These are phyloP conservation scores for Lomentospora prolificans DNA, from an alignment of 2,329 filamentous ascomycete genomes.

Conservation along the genomic window DNA sequence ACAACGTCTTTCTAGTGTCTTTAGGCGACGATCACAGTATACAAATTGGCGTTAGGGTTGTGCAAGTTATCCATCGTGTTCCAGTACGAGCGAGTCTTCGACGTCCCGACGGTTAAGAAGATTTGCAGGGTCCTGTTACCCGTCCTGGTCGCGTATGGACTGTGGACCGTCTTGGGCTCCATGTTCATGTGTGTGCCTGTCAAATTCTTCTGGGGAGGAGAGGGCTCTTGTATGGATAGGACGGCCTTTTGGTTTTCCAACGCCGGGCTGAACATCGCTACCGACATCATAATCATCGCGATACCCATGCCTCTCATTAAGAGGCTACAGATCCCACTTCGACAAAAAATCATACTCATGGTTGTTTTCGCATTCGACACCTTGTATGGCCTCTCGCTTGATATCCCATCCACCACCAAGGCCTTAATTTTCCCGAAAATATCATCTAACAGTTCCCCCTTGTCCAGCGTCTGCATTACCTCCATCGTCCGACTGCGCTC, in stretches of 20 bases:
- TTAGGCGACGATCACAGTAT: constrained; percentile 17
- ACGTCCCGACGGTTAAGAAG: constrained; percentile 13
- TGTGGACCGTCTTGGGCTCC: constrained; percentile 17
- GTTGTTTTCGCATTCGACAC: constrained; percentile 24
- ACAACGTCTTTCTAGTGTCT: constrained; percentile 12
- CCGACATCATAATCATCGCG: constrained; percentile 18
- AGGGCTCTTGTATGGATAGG: constrained; percentile 15
- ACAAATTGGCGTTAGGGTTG: constrained; percentile 16
- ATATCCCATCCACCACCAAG: neutral
- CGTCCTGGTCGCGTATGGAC: constrained; percentile 16
- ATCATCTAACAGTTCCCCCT: neutral
- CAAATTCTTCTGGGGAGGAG: constrained; percentile 14
- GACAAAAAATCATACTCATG: constrained; percentile 31
- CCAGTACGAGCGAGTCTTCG: constrained; percentile 18
- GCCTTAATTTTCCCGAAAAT: neutral
- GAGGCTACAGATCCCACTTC: constrained; percentile 24
- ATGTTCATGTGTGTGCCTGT: constrained; percentile 19
- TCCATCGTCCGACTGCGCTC: constrained; percentile 16
- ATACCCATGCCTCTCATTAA: constrained; percentile 20
- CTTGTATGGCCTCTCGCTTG: constrained; percentile 17
- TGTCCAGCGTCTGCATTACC: constrained; percentile 11
- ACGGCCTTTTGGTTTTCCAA: constrained; percentile 17
- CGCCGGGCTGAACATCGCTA: constrained; percentile 20
- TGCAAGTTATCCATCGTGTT: constrained; percentile 20
- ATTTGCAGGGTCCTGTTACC: constrained; percentile 15